Evolutionary conservation across 2,329 filamentous ascomycete species (phyloP).

Genomic region (Tolypocladium sp.): DNA sequence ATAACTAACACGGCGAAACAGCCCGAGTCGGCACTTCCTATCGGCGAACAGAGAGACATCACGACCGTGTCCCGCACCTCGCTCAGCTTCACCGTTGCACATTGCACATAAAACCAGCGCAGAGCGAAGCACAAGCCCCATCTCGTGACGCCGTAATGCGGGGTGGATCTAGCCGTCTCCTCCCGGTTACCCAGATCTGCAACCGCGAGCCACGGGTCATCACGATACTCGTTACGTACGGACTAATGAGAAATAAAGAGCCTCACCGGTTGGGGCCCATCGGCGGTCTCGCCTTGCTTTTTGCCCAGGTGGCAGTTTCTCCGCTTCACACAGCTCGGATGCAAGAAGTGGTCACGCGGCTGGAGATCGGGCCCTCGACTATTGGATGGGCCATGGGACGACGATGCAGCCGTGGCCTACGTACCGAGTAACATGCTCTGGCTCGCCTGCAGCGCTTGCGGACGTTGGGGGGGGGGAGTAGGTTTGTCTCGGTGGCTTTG

Average conservation of each 20-base stretch:
- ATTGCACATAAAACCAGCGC: background rate
- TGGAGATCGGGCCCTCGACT: background rate
- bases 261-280: background rate
- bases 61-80: background rate
- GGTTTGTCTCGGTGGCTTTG: too few species aligned
- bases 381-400: background rate
- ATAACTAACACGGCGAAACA: background rate
- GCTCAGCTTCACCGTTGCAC: background rate
- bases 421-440: background rate
- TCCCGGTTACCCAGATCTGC: background rate
- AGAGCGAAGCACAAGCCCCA: background rate
- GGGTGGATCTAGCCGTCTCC: background rate
- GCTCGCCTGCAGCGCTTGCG: background rate
- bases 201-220: background rate
- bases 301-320: background rate
- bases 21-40: background rate
- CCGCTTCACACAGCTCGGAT: background rate
- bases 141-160: background rate
- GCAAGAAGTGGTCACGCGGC: conserved; percentile 5
- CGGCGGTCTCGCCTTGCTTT: background rate
- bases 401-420: background rate
- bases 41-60: background rate
- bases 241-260: background rate
- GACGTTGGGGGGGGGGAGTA: background rate
- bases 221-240: background rate